phyloP scores from a whole-genome alignment of 352 stramenopile species.

The Globisporangium emineosum region DNA sequence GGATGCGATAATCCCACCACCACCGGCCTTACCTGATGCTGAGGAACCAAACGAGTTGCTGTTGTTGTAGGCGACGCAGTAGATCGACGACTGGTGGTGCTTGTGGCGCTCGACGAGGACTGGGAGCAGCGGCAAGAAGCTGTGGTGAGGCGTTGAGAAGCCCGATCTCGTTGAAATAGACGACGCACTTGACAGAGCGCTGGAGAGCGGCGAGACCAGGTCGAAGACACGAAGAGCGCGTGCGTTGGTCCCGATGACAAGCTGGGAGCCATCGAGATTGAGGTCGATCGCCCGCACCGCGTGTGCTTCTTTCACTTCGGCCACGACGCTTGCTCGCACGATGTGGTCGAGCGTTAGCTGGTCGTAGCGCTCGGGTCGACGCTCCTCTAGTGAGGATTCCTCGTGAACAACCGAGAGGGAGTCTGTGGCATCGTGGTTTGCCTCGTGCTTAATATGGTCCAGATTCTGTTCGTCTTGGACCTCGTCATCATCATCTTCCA shows the following conservation, averaged over 20 bases:
- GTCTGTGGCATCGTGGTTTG: background rate
- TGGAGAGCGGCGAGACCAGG: conserved; percentile 20
- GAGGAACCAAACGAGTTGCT: background rate
- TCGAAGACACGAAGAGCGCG: conserved; percentile 55
- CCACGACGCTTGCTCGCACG: conserved; percentile 43
- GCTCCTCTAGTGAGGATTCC: background rate
- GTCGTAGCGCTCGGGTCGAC: conserved; percentile 23
- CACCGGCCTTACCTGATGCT: background rate
- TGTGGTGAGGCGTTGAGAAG: background rate
- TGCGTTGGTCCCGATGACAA: conserved; percentile 66
- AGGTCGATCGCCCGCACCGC: conserved; percentile 55
- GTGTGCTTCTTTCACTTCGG: conserved; percentile 51
- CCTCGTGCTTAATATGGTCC: background rate
- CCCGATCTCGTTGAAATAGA: background rate
- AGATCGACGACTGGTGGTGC: conserved; percentile 55
- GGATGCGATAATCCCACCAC: conserved; percentile 36
- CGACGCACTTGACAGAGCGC: background rate
- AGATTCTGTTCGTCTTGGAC: background rate
- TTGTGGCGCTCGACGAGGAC: conserved; percentile 57
- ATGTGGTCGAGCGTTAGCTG: conserved; percentile 40
- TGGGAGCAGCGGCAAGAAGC: conserved; percentile 47
- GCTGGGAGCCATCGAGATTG: conserved; percentile 27
- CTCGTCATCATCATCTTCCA: background rate
- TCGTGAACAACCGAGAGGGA: background rate
- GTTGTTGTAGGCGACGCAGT: conserved; percentile 47